phyloP scores from a whole-genome alignment of 768 basidiomycete species.

The Lactifluus subvellereus region DNA sequence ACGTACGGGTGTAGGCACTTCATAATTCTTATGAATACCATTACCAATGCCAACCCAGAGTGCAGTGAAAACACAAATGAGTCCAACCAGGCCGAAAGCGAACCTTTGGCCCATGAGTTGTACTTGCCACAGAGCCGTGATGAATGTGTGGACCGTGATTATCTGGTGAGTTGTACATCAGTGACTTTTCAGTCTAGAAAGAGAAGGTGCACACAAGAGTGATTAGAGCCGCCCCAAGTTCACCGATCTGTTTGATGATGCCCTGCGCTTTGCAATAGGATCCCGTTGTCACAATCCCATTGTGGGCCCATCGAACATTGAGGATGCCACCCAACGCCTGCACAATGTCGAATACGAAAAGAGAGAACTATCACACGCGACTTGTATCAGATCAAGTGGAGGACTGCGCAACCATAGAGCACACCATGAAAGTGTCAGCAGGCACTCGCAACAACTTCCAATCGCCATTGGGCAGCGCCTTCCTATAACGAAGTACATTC shows the following conservation, averaged over 20 bases:
- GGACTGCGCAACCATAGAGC: not conserved
- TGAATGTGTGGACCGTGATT: slow-evolving; percentile 39
- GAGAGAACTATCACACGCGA: slow-evolving; percentile 25
- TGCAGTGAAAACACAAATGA: slow-evolving; percentile 22
- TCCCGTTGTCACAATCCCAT: slow-evolving; percentile 33
- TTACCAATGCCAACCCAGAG: slow-evolving; percentile 37
- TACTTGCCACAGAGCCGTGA: slow-evolving; percentile 34
- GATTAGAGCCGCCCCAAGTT: slow-evolving; percentile 38
- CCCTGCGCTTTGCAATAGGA: slow-evolving; percentile 37
- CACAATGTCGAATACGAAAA: slow-evolving; percentile 33
- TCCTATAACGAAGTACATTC: slow-evolving; percentile 13
- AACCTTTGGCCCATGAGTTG: slow-evolving; percentile 27
- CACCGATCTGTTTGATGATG: slow-evolving; percentile 38
- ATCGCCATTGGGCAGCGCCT: not conserved
- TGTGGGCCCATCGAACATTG: slow-evolving; percentile 35
- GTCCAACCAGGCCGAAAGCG: slow-evolving; percentile 22
- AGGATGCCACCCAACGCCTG: slow-evolving; percentile 37
- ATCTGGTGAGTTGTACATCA: slow-evolving; percentile 27
- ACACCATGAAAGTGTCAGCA: slow-evolving; percentile 39
- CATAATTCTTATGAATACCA: slow-evolving; percentile 24
- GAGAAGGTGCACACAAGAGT: slow-evolving; percentile 34
- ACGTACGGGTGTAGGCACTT: slow-evolving; percentile 35
- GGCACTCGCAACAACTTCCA: slow-evolving; percentile 32
- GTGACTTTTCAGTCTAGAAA: not conserved
- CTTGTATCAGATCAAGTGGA: slow-evolving; percentile 4